Conservation (phyloP, 352 stramenopile species). For the Pythium aphanidermatum region DNA sequence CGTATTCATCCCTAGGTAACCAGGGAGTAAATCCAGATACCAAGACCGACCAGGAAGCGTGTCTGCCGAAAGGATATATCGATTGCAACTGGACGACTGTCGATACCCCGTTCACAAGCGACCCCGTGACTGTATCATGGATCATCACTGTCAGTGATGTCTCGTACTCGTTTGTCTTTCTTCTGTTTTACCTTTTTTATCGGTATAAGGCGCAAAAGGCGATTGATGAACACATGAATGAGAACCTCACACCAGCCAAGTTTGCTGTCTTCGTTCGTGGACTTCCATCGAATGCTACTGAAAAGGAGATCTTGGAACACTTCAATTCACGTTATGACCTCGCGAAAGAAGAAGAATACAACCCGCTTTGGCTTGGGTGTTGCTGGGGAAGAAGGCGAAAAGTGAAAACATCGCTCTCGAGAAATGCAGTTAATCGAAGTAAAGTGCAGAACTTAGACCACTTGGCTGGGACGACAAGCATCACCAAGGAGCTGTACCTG, state of each 20-base stretch:
- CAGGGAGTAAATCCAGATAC: constrained; percentile 63
- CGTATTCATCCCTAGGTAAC: constrained; percentile 72
- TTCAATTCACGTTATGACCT: constrained; percentile 76
- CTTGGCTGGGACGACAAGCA: constrained; percentile 29
- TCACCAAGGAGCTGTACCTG: constrained; percentile 59
- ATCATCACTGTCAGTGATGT: constrained; percentile 64
- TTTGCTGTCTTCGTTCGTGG: constrained; percentile 76
- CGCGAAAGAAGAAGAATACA: constrained; percentile 54
- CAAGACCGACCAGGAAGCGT: constrained; percentile 31
- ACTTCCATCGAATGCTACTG: constrained; percentile 55
- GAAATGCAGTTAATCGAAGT: constrained; percentile 31
- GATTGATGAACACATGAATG: constrained; percentile 60
- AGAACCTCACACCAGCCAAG: constrained; percentile 77
- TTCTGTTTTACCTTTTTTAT: constrained; percentile 61
- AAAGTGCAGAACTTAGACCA: constrained; percentile 68
- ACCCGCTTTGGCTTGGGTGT: constrained; percentile 51
- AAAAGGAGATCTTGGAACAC: constrained; percentile 60
- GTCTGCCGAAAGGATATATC: constrained; percentile 45
- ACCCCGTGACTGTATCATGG: constrained; percentile 55
- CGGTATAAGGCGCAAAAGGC: constrained; percentile 29
- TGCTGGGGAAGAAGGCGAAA: constrained; percentile 54
- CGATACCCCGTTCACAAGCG: constrained; percentile 57
- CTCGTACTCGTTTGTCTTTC: constrained; percentile 61
- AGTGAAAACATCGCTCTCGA: constrained; percentile 38
- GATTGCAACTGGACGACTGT: constrained; percentile 68